phyloP scores from a whole-genome alignment of 306 rosid genomes.

The Cicer chorassanicum region DNA sequence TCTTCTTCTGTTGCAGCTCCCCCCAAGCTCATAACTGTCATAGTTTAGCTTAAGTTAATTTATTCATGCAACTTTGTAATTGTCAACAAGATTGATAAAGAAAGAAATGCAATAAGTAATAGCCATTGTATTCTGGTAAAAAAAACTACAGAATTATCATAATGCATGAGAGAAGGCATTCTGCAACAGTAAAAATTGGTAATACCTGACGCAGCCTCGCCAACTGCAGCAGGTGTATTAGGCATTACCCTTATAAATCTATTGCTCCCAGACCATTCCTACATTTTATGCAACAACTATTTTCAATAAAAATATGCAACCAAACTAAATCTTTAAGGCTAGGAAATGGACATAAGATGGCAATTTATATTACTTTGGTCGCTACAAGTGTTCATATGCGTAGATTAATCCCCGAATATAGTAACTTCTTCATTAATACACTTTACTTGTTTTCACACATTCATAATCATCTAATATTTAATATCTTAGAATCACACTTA shows the following conservation, averaged over 20 bases:
- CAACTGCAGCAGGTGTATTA: slow-evolving; percentile 77
- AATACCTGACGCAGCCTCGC: slow-evolving; percentile 84
- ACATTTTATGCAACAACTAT: slow-evolving; percentile 40
- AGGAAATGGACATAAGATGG: not conserved
- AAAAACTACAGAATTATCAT: slow-evolving; percentile 11
- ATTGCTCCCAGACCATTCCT: slow-evolving; percentile 84
- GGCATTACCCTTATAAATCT: slow-evolving; percentile 87
- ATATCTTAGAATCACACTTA: not conserved
- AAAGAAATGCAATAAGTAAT: slow-evolving; percentile 33
- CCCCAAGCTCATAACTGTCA: slow-evolving; percentile 86
- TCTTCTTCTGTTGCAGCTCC: slow-evolving; percentile 83
- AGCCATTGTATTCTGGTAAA: slow-evolving; percentile 28
- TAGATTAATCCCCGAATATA: not conserved
- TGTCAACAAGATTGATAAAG: slow-evolving; percentile 19
- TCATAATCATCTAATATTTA: not conserved
- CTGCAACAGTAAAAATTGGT: not conserved
- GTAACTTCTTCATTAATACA: not conserved
- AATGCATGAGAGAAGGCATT: slow-evolving; percentile 36
- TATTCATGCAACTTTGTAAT: slow-evolving; percentile 35
- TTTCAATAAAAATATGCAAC: slow-evolving; percentile 25
- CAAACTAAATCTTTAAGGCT: slow-evolving; percentile 29
- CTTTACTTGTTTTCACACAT: not conserved
- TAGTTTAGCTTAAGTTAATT: slow-evolving; percentile 38
- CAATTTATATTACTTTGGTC: not conserved
- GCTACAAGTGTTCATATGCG: not conserved